These are phyloP conservation scores for Thielaviopsis punctulata DNA, from an alignment of 2,329 filamentous ascomycete genomes.

Conservation along the genomic window DNA sequence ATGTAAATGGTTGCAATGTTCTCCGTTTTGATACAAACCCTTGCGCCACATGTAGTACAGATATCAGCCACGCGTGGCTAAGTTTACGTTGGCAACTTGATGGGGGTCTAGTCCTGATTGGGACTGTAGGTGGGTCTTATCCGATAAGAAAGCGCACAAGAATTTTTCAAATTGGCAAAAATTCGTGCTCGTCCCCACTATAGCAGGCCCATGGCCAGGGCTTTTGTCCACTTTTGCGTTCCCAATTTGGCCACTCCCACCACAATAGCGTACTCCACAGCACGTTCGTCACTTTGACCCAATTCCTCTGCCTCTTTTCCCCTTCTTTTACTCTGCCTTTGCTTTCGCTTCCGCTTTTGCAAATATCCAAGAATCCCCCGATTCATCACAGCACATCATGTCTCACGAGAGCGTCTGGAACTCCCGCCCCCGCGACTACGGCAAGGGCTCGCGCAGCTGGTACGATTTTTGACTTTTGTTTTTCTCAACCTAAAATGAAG, in stretches of 20 bases:
- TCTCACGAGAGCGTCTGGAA: conserved; percentile 95
- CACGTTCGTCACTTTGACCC: conserved; percentile 7
- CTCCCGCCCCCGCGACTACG: conserved; percentile 91
- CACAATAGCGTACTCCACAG: conserved; percentile 2
- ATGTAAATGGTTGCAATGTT: neutral
- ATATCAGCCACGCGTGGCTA: neutral
- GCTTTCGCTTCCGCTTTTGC: conserved; percentile 10
- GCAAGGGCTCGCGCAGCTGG: conserved; percentile 90
- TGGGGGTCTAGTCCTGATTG: neutral
- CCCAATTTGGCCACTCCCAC: conserved; percentile 9
- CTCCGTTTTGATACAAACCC: neutral
- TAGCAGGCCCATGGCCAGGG: conserved; percentile 6
- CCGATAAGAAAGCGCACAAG: conserved; percentile 11
- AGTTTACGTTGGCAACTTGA: neutral
- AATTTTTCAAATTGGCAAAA: neutral
- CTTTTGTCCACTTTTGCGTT: conserved; percentile 9
- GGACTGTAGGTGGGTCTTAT: neutral
- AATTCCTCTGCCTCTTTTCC: conserved; percentile 2
- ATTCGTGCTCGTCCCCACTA: conserved; percentile 6
- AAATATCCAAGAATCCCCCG: conserved; percentile 11
- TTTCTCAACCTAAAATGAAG: neutral
- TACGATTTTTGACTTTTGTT: conserved; percentile 33
- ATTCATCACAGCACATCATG: conserved; percentile 31
- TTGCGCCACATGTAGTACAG: neutral
- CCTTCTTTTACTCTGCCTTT: conserved; percentile 12